Base-by-base conservation (phyloP, 2,329 filamentous ascomycete genomes). In the Penicillium italicum region DNA sequence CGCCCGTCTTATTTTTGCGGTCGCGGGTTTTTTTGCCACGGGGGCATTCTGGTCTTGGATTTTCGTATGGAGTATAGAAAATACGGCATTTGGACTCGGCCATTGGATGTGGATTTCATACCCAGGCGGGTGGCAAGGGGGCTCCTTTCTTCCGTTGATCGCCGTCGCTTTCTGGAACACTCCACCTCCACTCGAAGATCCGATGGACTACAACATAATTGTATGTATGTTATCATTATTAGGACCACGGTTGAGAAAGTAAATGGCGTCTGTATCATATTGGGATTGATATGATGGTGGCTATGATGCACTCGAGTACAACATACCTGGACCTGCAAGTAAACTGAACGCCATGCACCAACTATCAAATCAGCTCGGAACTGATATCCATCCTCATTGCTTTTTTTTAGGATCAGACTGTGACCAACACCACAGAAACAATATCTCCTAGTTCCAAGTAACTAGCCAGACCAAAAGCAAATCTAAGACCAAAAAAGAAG, bases 111-210 rank as follows among this genome's bases (percentile, higher is more conserved):
- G 36, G 31, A 33, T 44, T 36, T 28, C 31, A 1, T n/a, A 30
- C 33, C 18, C 36, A 38, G 37, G 22, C n/a, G 24, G n/a, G 50
- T 53, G 50, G 50, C 50, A 48, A 53, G 28, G 50, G 50, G 26
- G 22, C 31, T 26, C 45, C 7, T 22, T 16, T 36, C 40, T 51
- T 51, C 38, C 49, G 28, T 45, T 30, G 40, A 52, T 52, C 49
- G 30, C 31, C 40, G 12, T 38, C 40, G 40, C 31, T 24, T 52
- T 52, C 50, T 52, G 50, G 50, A 52, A 52, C 5, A 46, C 50
- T 52, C 50, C 50, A 46, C 41, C 18, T 18, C 34, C 12, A 31
- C n/a, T 30, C 41, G n/a, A 36, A 18, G 34, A 22, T 22, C 42
- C 28, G n/a, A 44, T 26, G 14, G 22, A 42, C 8, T 8, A 16